Base-by-base conservation (phyloP, 2,329 filamentous ascomycete genomes). In the Aspergillus chevalieri region DNA sequence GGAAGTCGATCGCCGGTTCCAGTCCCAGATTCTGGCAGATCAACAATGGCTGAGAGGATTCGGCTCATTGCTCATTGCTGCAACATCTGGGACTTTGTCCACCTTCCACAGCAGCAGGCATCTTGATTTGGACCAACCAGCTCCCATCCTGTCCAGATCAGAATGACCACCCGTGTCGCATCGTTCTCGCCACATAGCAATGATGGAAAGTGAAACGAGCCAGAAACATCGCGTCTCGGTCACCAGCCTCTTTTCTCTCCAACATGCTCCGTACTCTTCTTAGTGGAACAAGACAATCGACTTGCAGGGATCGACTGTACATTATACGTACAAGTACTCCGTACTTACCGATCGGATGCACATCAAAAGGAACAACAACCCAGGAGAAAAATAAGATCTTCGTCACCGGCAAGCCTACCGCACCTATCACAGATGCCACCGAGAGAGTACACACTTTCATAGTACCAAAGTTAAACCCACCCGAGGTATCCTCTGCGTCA, bases 401-500 rank as follows among this genome's bases (percentile, higher is more conserved):
- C 48, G 44, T 44, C 48, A 34, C 47, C 48, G 47, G 48, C 47
- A 26, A 44, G 47, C 46, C 47, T 44, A 49, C 48, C 47, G 52
- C 47, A 50, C 52, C 50, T 55, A 57, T 57, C 49, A 47, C 14
- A 47, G 39, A 24, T 43, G 34, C 38, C 47, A 52, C 28, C 46
- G 50, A 42, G 19, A 52, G 54, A 44, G 10, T 6, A 17, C 2
- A 21, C 8, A 41, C 38, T 14, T 21, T 12, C 15, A 9, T 41
- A 41, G 17, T 17, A 12, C 17, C 17, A 41, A 41, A 41, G 38
- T 22, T 4, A 19, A 41, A 17, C 44, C 53, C 50, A 46, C 52
- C 50, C 41, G 47, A 50, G 44, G 26, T 5, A 30, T 12, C 26
- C 53, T 46, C 48, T 49, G 44, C 21, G 50, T 45, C 47, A 54